Evolutionary conservation across 306 rosid genomes (phyloP), one percentile per base, ranked within the genome.

Genomic region (Quercus variabilis): DNA sequence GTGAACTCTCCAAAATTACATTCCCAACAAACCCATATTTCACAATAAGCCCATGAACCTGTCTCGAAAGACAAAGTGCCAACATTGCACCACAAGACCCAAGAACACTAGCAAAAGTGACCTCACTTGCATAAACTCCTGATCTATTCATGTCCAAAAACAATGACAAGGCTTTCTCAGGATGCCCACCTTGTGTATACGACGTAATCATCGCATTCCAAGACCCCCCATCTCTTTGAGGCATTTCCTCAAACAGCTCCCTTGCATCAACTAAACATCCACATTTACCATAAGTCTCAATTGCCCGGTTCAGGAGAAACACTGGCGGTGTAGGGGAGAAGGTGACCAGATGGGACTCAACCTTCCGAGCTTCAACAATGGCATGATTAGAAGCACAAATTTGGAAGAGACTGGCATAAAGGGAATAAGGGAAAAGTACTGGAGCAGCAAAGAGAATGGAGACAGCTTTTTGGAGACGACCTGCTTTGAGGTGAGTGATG

Each of bases 121-220:
- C 75, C 59, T 82, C 83, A 68, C 79, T 89, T 0, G 93, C 80
- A 59, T 3, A 20, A 69, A 89, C 64, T 28, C 88, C 89, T 0
- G 59, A 78, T 83, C 74, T 81, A 58, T 81, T 82, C 93, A 90
- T 90, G 5, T 31, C 35, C 15, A 51, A 13, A 26, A 90, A 90
- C 76, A 84, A 67, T 5, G 69, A 35, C 58, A 90, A 9, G 0
- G 85, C 90, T 30, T 89, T 83, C 3, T 69, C 55, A 0, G 91
- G 86, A 75, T 49, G 70, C 43, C 86, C 82, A 54, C 71, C 68
- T 38, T 63, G 89, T 0, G 91, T 57, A 78, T 80, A 88, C 4
- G 91, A 95, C 0, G 87, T 85, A 55, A 92, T 82, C 72, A 92
- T 72, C 4, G 89, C 88, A 74, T 92, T 92, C 95, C 97, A 92